A percentile compares a stretch with the other conserved stretches of the same genome.
Evolutionary conservation across 2,329 filamentous ascomycete genomes (phyloP).

Genomic region (Exophiala viscosa): DNA sequence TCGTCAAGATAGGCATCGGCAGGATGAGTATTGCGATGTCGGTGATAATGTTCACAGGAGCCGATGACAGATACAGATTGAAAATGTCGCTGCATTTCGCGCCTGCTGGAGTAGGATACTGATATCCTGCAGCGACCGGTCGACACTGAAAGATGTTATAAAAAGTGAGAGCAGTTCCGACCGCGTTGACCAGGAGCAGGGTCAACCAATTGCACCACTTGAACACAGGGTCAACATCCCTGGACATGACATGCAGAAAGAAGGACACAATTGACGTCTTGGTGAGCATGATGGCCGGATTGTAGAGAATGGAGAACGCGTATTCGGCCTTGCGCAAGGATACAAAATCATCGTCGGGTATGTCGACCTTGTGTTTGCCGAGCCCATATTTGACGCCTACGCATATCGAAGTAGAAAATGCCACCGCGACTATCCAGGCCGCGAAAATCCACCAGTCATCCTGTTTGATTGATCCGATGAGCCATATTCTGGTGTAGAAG

Average conservation of each 20-base stretch:
- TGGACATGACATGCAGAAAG: constrained; percentile 67
- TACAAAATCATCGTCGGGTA: constrained; percentile 31
- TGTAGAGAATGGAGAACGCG: constrained; percentile 59
- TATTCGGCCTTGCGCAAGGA: constrained; percentile 51
- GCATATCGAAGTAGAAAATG: constrained; percentile 46
- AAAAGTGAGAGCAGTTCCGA: constrained; percentile 74
- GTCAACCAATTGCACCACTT: constrained; percentile 78
- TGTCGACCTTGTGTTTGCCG: constrained; percentile 40
- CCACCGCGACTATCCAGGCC: constrained; percentile 64
- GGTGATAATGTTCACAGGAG: constrained; percentile 87
- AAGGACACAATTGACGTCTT: constrained; percentile 93
- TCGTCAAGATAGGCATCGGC: constrained; percentile 81
- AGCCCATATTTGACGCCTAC: constrained; percentile 43
- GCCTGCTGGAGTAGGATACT: constrained; percentile 41
- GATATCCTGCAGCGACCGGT: constrained; percentile 69
- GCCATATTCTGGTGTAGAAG: constrained; percentile 66
- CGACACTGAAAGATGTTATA: constrained; percentile 84
- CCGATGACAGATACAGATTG: constrained; percentile 66
- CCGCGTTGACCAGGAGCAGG: constrained; percentile 71
- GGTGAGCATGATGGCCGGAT: constrained; percentile 43
- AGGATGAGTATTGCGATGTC: constrained; percentile 83
- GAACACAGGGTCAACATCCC: constrained; percentile 72
- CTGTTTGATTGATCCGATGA: constrained; percentile 67
- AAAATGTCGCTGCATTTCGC: constrained; percentile 60
- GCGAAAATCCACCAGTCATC: constrained; percentile 80